These are phyloP conservation scores for Globisporangium paddicum DNA, from an alignment of 352 stramenopile species.

Conservation along the genomic window DNA sequence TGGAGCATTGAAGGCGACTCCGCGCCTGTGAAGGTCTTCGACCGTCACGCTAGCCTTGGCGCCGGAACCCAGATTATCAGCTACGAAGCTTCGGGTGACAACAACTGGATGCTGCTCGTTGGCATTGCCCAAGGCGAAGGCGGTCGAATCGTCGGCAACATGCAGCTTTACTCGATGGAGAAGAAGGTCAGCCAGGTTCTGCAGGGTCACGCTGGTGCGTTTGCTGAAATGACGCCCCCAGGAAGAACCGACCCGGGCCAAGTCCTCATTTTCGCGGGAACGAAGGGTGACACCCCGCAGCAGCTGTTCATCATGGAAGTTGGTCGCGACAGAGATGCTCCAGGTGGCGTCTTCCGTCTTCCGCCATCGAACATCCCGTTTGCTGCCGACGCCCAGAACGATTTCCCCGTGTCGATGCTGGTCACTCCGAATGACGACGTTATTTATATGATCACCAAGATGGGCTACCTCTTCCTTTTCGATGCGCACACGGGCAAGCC, in stretches of 20 bases:
- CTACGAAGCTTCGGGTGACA: slow-evolving; percentile 97
- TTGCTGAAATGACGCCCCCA: slow-evolving; percentile 94
- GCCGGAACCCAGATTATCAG: slow-evolving; percentile 98
- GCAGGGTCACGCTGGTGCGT: slow-evolving; percentile 95
- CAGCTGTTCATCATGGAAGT: slow-evolving; percentile 99
- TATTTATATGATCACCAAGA: slow-evolving; percentile 99
- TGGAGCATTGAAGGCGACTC: slow-evolving; percentile 94
- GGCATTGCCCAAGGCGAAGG: slow-evolving; percentile 95
- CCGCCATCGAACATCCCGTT: slow-evolving; percentile 94
- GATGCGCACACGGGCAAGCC: slow-evolving; percentile 98
- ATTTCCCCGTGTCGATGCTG: slow-evolving; percentile 99
- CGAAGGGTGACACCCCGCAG: slow-evolving; percentile 75
- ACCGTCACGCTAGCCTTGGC: slow-evolving; percentile 93
- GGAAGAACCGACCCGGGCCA: slow-evolving; percentile 91
- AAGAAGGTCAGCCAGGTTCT: slow-evolving; percentile 99
- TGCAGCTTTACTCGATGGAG: slow-evolving; percentile 98
- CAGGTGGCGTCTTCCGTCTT: slow-evolving; percentile 94
- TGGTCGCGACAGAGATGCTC: slow-evolving; percentile 93
- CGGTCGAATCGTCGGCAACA: slow-evolving; percentile 95
- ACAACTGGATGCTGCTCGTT: slow-evolving; percentile 98
- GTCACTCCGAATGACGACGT: slow-evolving; percentile 91
- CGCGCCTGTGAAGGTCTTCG: slow-evolving; percentile 96
- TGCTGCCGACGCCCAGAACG: slow-evolving; percentile 92
- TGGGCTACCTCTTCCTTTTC: slow-evolving; percentile 99
- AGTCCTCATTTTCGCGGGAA: slow-evolving; percentile 82